Conservation (phyloP, 345 rosid species). For the Excoecaria agallocha region DNA sequence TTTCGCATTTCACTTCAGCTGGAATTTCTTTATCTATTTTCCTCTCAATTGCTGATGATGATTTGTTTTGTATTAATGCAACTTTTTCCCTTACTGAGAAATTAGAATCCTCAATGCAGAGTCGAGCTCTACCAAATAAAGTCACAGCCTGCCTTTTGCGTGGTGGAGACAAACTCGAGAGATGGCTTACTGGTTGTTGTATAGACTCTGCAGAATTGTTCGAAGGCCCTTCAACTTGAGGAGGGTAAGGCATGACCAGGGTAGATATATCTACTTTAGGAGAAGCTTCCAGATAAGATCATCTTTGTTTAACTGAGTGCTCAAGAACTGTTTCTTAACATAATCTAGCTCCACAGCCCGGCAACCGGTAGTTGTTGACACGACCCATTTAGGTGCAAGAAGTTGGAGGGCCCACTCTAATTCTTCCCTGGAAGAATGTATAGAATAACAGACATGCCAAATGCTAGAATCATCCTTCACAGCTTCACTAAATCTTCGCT, state of each 20-base stretch:
- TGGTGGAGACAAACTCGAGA: constrained; percentile 41
- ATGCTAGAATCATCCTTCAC: constrained; percentile 70
- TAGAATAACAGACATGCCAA: constrained; percentile 91
- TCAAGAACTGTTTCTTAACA: constrained; percentile 53
- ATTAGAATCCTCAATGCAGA: constrained; percentile 35
- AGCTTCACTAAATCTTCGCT: constrained; percentile 58
- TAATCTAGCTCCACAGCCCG: constrained; percentile 74
- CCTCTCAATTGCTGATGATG: constrained; percentile 20
- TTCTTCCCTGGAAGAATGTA: constrained; percentile 83
- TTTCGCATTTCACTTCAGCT: constrained; percentile 17
- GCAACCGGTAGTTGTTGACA: constrained; percentile 75
- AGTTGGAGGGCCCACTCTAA: constrained; percentile 65
- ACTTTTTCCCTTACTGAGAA: constrained; percentile 20
- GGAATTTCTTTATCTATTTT: constrained; percentile 14
- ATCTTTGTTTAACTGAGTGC: constrained; percentile 39
- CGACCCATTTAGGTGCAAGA: constrained; percentile 77
- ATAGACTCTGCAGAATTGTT: constrained; percentile 28
- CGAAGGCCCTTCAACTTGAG: constrained; percentile 27
- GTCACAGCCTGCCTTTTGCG: constrained; percentile 48
- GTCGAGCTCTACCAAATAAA: constrained; percentile 74
- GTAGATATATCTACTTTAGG: constrained; percentile 26
- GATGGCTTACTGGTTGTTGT: constrained; percentile 22
- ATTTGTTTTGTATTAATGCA: constrained; percentile 19
- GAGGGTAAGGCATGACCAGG: constrained; percentile 25
- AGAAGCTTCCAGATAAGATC: constrained; percentile 68